A percentile compares a stretch with the other conserved stretches of the same genome.
phyloP scores from a whole-genome alignment of 2,329 filamentous ascomycete species.

The Pyricularia sp. region DNA sequence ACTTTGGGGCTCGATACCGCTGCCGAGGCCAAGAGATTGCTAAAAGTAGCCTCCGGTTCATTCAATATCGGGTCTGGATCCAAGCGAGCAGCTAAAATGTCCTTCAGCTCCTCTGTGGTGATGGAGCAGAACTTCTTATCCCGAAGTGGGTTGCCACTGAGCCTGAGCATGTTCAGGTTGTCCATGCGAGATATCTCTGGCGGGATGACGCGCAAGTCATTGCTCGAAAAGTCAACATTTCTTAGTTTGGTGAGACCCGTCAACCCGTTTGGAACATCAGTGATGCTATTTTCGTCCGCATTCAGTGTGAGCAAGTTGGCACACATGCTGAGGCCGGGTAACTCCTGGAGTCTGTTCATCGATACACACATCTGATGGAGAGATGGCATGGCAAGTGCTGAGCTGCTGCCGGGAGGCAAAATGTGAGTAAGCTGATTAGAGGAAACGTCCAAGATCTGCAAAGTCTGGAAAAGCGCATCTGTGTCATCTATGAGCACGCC shows the following conservation, averaged over 20 bases:
- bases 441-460: conserved; percentile 72
- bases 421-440: conserved; percentile 61
- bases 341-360: conserved; percentile 63
- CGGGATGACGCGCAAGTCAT: conserved; percentile 70
- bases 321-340: conserved; percentile 73
- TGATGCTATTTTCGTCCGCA: conserved; percentile 74
- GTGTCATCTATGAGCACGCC: conserved; percentile 61
- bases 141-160: conserved; percentile 82
- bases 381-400: conserved; percentile 54
- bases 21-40: not conserved
- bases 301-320: conserved; percentile 61
- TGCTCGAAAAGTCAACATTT: conserved; percentile 75
- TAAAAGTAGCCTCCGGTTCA: conserved; percentile 14
- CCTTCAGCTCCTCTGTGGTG: conserved; percentile 72
- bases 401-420: conserved; percentile 24
- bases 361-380: conserved; percentile 69
- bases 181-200: conserved; percentile 74
- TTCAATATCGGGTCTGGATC: conserved; percentile 42
- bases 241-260: conserved; percentile 56
- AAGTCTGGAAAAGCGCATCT: conserved; percentile 41
- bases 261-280: conserved; percentile 68
- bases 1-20: not conserved
- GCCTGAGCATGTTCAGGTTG: conserved; percentile 59
- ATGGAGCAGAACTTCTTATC: conserved; percentile 82
- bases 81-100: conserved; percentile 57